Evolutionary conservation across 2,329 filamentous ascomycete genomes (phyloP).

Genomic region (Tolypocladium endophyticum): DNA sequence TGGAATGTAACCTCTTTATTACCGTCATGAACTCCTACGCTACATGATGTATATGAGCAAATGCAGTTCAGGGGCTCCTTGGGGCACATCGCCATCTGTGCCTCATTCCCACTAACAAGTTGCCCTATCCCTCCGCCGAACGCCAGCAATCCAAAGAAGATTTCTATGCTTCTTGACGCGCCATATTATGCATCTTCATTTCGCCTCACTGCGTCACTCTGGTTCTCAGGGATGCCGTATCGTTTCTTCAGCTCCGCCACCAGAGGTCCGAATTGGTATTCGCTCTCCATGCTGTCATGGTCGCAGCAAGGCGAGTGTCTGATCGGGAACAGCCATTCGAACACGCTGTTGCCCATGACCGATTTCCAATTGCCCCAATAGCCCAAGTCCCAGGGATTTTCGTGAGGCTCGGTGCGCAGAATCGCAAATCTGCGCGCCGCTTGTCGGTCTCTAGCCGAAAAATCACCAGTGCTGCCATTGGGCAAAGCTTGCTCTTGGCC

Average conservation of each 20-base stretch:
- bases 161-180: background rate
- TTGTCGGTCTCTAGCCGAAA: slow-evolving; percentile 26
- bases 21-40: background rate
- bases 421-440: slow-evolving; percentile 67
- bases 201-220: background rate
- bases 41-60: background rate
- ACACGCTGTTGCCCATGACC: slow-evolving; percentile 61
- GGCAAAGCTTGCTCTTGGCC: slow-evolving; percentile 15
- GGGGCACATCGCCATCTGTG: background rate
- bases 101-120: background rate
- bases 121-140: background rate
- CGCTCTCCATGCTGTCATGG: slow-evolving; percentile 54
- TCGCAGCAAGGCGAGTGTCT: slow-evolving; percentile 62
- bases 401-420: slow-evolving; percentile 57
- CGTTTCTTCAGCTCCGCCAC: slow-evolving; percentile 44
- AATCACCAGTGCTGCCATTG: slow-evolving; percentile 3
- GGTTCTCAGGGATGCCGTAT: slow-evolving; percentile 11
- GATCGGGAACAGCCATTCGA: slow-evolving; percentile 77
- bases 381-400: slow-evolving; percentile 81
- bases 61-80: background rate
- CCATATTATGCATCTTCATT: background rate
- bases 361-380: slow-evolving; percentile 59
- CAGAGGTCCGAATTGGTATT: slow-evolving; percentile 56
- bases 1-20: background rate
- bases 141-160: background rate